Conservation (phyloP, 140 eudicot species). For the Artemisia princeps region DNA sequence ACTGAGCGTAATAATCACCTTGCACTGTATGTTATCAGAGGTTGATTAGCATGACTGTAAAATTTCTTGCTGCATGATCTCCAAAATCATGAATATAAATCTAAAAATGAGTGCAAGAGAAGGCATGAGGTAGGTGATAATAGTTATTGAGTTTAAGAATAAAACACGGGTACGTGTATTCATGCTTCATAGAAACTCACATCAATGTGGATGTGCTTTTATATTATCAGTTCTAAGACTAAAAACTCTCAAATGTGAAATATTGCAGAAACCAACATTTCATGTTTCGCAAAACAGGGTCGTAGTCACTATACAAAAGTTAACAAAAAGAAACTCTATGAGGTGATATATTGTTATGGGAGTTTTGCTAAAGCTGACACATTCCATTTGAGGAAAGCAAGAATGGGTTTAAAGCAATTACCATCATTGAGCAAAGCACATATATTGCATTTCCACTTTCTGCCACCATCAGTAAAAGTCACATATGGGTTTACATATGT, state of each 20-base stretch:
- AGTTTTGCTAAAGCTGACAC: slow-evolving; percentile 15
- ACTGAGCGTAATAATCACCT: slow-evolving; percentile 64
- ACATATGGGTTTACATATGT: slow-evolving; percentile 82
- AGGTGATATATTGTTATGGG: slow-evolving; percentile 7
- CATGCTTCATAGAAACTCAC: neutral
- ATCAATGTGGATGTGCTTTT: neutral
- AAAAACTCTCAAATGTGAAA: no score
- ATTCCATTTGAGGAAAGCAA: slow-evolving; percentile 3
- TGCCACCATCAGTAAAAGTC: slow-evolving; percentile 75
- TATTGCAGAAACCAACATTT: no score
- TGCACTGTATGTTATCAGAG: slow-evolving; percentile 45
- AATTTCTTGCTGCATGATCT: slow-evolving; percentile 15
- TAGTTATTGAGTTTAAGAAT: neutral
- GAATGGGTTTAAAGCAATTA: slow-evolving; percentile 24
- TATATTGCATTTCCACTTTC: slow-evolving; percentile 87
- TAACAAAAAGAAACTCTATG: slow-evolving; percentile 9
- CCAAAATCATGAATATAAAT: neutral
- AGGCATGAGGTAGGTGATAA: neutral
- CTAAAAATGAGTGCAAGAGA: slow-evolving; percentile 4
- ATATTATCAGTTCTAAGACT: neutral
- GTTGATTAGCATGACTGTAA: slow-evolving; percentile 13
- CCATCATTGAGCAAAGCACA: slow-evolving; percentile 89
- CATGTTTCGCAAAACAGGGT: no score
- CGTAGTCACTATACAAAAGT: neutral
- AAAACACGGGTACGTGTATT: neutral